A percentile compares a stretch with the other conserved stretches of the same genome.
Conservation (phyloP, 2,329 filamentous ascomycete species). For the Mollisiaceae sp. region DNA sequence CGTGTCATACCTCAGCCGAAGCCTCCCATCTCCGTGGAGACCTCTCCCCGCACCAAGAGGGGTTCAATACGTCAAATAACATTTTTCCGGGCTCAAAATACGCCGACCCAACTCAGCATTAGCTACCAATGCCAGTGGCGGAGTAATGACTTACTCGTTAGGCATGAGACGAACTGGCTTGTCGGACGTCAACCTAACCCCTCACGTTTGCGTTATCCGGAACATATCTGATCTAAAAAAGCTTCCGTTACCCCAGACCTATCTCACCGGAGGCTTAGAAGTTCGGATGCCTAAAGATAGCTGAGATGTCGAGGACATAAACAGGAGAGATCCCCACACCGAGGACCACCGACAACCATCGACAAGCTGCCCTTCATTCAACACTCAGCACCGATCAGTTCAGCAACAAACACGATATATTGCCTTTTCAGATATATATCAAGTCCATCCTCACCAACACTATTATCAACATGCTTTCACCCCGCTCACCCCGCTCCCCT, state of each 20-base stretch:
- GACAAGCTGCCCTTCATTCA: background rate
- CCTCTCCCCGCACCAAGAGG: background rate
- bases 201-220: constrained; percentile 1
- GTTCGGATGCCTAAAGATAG: constrained; percentile 8
- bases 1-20: no score
- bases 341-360: background rate
- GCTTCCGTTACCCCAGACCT: constrained; percentile 11
- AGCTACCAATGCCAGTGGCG: background rate
- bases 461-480: constrained; percentile 1
- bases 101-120: constrained; percentile 1
- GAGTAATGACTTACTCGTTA: constrained; percentile 1
- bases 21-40: background rate
- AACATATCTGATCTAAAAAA: constrained; percentile 11
- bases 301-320: constrained; percentile 2
- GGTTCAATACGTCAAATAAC: background rate
- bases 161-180: background rate
- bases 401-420: background rate
- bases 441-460: background rate
- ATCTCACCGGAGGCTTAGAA: constrained; percentile 3
- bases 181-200: background rate
- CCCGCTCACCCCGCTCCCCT: constrained; percentile 7
- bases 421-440: background rate
- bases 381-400: background rate
- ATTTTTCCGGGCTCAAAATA: background rate
- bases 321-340: constrained; percentile 1